Percentiles rank a stretch among this genome's conserved stretches.
Conservation (phyloP, 2,329 filamentous ascomycete genomes). For the Neopestalotiopsis sp. region DNA sequence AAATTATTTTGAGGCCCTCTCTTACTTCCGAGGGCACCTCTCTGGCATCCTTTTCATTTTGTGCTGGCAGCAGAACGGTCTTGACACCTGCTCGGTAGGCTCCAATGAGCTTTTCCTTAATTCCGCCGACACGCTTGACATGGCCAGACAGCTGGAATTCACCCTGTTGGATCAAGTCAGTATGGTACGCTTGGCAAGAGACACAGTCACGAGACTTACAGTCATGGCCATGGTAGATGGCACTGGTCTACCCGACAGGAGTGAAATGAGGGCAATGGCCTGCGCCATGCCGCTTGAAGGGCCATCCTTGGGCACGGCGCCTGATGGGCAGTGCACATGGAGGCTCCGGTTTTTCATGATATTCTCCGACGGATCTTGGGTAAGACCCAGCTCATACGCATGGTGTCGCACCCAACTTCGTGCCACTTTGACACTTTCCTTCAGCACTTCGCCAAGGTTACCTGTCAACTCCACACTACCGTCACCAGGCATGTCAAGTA, state of each 20-base stretch:
- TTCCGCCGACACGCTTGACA: slow-evolving; percentile 92
- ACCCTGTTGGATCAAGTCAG: slow-evolving; percentile 48
- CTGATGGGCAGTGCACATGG: slow-evolving; percentile 94
- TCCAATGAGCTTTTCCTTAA: slow-evolving; percentile 98
- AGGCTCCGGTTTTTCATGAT: slow-evolving; percentile 96
- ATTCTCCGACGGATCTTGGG: slow-evolving; percentile 79
- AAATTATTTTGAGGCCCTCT: slow-evolving; percentile 84
- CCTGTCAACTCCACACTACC: slow-evolving; percentile 94
- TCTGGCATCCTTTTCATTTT: slow-evolving; percentile 90
- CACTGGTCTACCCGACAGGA: slow-evolving; percentile 86
- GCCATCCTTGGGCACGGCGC: slow-evolving; percentile 93
- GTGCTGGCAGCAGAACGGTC: slow-evolving; percentile 84
- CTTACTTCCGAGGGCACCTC: slow-evolving; percentile 91
- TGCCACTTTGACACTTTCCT: slow-evolving; percentile 95
- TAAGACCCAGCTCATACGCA: slow-evolving; percentile 87
- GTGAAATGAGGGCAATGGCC: slow-evolving; percentile 87
- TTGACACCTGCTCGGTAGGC: slow-evolving; percentile 92
- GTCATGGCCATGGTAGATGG: slow-evolving; percentile 97
- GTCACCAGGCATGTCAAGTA: slow-evolving; percentile 93
- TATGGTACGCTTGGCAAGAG: slow-evolving; percentile 20
- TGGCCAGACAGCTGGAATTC: slow-evolving; percentile 83
- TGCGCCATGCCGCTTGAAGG: slow-evolving; percentile 89
- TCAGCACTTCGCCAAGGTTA: slow-evolving; percentile 94
- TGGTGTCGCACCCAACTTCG: slow-evolving; percentile 97
- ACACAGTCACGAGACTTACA: slow-evolving; percentile 46